A percentile compares a stretch with the other conserved stretches of the same genome.
Conservation (phyloP, 2,329 filamentous ascomycete species). For the Aschersonia sp. region DNA sequence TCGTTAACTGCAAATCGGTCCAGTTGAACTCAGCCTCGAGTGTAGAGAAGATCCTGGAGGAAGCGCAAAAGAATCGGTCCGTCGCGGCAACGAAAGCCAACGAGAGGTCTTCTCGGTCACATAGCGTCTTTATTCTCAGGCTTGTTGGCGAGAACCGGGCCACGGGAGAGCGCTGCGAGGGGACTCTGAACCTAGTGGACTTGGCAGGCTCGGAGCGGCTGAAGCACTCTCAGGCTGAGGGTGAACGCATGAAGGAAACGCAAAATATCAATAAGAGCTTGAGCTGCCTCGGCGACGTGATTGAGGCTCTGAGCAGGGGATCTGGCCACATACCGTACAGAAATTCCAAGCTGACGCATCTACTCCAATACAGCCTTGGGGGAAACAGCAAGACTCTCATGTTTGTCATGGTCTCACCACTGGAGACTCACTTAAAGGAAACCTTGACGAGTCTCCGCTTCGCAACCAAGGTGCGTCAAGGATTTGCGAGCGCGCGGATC, state of each 20-base stretch:
- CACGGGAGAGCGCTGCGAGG: constrained; percentile 75
- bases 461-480: constrained; percentile 63
- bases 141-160: constrained; percentile 52
- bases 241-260: constrained; percentile 80
- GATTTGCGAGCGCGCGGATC: background rate
- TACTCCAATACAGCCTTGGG: constrained; percentile 86
- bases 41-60: constrained; percentile 65
- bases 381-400: constrained; percentile 96
- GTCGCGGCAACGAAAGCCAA: constrained; percentile 97
- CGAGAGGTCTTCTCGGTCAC: constrained; percentile 82
- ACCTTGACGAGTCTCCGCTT: constrained; percentile 91
- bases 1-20: constrained; percentile 68
- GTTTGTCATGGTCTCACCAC: constrained; percentile 95
- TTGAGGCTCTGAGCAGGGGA: constrained; percentile 77
- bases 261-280: constrained; percentile 96
- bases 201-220: constrained; percentile 85
- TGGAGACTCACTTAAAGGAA: constrained; percentile 82
- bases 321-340: constrained; percentile 81
- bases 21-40: constrained; percentile 63
- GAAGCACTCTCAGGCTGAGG: constrained; percentile 74
- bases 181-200: constrained; percentile 90
- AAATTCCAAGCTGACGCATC: constrained; percentile 92
- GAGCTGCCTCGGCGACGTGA: constrained; percentile 85
- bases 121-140: constrained; percentile 93
- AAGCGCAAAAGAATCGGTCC: constrained; percentile 73